These are phyloP conservation scores for Fusarium cyanostomum DNA, from an alignment of 2,329 filamentous ascomycete genomes.

Conservation along the genomic window DNA sequence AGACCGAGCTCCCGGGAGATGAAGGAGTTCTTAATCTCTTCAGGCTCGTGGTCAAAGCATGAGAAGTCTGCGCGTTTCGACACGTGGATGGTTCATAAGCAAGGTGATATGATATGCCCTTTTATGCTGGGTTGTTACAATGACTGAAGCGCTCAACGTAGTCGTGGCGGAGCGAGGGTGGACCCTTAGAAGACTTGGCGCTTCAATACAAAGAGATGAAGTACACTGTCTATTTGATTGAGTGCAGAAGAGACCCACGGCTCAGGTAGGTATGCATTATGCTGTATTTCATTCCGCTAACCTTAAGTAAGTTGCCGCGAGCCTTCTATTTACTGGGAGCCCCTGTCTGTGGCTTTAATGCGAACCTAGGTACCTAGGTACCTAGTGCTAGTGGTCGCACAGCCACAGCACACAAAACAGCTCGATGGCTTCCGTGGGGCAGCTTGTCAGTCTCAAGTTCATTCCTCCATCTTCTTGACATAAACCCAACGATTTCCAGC, in stretches of 20 bases:
- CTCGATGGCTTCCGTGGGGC: constrained; percentile 10
- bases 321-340: neutral
- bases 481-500: neutral
- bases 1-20: constrained; percentile 15
- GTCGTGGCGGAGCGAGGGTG: constrained; percentile 34
- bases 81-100: constrained; percentile 17
- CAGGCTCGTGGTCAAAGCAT: neutral
- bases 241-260: neutral
- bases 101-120: constrained; percentile 8
- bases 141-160: constrained; percentile 25
- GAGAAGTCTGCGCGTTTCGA: constrained; percentile 4
- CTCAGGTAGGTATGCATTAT: neutral
- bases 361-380: too few species aligned
- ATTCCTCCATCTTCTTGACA: neutral
- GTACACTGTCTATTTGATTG: constrained; percentile 1
- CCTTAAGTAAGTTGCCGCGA: neutral
- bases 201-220: constrained; percentile 5
- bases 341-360: constrained; percentile 23
- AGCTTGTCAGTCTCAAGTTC: neutral
- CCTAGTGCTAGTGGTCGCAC: constrained; percentile 11
- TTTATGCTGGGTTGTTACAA: constrained; percentile 20
- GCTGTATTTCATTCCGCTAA: neutral
- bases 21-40: neutral
- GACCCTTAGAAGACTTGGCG: constrained; percentile 21
- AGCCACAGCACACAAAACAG: constrained; percentile 24